A percentile compares a stretch with the other conserved stretches of the same genome.
Conservation (phyloP, 1,139 yeast genomes). For the Suhomyces atakaporum region DNA sequence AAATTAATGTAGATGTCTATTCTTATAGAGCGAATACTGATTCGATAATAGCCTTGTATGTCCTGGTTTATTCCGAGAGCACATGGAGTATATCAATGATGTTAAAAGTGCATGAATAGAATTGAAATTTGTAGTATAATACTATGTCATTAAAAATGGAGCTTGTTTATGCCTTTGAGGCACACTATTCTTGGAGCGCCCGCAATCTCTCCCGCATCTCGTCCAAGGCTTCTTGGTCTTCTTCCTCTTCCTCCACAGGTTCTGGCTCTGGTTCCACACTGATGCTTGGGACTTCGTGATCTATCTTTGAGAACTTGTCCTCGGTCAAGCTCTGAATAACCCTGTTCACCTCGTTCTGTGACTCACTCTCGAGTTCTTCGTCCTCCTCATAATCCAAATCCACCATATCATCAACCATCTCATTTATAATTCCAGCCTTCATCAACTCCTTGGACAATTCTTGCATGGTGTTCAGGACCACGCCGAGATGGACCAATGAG, state of each 20-base stretch:
- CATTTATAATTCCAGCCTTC: constrained; percentile 90
- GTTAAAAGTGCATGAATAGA: neutral
- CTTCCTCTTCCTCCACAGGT: constrained; percentile 47
- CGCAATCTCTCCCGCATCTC: constrained; percentile 87
- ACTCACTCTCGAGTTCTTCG: constrained; percentile 62
- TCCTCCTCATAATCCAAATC: constrained; percentile 67
- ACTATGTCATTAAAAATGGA: too few relatives aligned
- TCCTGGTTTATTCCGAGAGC: too few relatives aligned
- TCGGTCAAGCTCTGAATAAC: constrained; percentile 47
- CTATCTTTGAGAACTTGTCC: constrained; percentile 45
- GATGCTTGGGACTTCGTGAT: constrained; percentile 44
- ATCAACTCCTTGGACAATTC: constrained; percentile 84
- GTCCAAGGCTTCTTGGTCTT: constrained; percentile 71
- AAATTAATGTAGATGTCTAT: too few relatives aligned
- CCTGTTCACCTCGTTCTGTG: constrained; percentile 67
- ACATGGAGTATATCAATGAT: too few relatives aligned
- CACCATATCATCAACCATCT: constrained; percentile 90
- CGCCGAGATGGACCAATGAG: constrained; percentile 74
- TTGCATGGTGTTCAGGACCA: constrained; percentile 80
- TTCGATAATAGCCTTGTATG: neutral
- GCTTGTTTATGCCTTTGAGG: too few relatives aligned
- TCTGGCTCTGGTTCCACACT: constrained; percentile 21
- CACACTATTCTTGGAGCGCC: constrained; percentile 76
- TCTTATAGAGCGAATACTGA: too few relatives aligned
- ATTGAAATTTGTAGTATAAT: neutral